Percentiles rank a stretch among this genome's conserved stretches.
phyloP scores from a whole-genome alignment of 306 rosid species.

The Betula pendula region DNA sequence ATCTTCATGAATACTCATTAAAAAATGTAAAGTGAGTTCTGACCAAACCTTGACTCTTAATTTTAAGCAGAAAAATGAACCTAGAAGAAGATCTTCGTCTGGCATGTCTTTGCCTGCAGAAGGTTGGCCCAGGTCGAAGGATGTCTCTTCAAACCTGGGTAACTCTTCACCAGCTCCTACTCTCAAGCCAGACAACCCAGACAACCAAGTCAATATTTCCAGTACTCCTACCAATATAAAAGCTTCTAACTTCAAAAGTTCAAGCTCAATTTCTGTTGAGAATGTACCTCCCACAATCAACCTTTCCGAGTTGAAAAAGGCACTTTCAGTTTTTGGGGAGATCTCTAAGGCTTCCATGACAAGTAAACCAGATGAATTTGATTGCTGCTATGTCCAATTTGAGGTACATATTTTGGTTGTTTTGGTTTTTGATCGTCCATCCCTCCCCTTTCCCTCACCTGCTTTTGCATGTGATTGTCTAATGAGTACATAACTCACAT shows the following conservation, averaged over 20 bases:
- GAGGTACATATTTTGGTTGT: too few relatives aligned
- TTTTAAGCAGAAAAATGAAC: constrained; percentile 16
- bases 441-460: too few relatives aligned
- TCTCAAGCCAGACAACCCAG: constrained; percentile 6
- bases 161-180: constrained; percentile 1
- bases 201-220: neutral
- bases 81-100: neutral
- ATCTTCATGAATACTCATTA: neutral
- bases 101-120: constrained; percentile 10
- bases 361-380: neutral
- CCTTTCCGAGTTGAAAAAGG: constrained; percentile 2
- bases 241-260: too few relatives aligned
- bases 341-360: constrained; percentile 12
- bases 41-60: neutral
- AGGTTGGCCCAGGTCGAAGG: constrained; percentile 2
- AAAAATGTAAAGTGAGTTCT: neutral
- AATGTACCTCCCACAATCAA: constrained; percentile 7
- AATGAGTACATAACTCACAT: too few relatives aligned
- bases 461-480: too few relatives aligned
- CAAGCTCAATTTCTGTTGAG: neutral
- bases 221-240: too few relatives aligned
- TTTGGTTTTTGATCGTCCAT: too few relatives aligned
- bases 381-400: neutral
- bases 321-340: constrained; percentile 1
- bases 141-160: neutral